These are phyloP conservation scores for Brassica carinata DNA, from an alignment of 345 rosid species.

Conservation along the genomic window DNA sequence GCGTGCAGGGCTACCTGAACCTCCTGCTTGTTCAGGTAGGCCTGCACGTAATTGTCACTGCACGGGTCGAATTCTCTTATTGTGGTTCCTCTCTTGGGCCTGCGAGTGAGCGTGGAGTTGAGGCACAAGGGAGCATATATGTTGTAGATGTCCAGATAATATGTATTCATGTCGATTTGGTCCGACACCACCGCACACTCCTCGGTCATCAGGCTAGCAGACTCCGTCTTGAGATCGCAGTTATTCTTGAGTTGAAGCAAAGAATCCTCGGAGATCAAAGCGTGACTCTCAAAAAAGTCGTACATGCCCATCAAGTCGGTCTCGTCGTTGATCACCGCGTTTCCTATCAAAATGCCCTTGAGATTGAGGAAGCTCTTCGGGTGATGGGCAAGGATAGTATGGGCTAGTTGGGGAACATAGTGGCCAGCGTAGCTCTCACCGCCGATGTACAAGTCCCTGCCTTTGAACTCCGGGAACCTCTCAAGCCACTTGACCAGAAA, in stretches of 20 bases:
- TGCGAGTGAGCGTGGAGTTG: constrained; percentile 51
- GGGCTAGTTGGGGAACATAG: constrained; percentile 83
- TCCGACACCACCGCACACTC: constrained; percentile 47
- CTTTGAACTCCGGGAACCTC: constrained; percentile 81
- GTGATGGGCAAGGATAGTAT: constrained; percentile 56
- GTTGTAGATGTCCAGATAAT: constrained; percentile 58
- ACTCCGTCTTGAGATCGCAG: constrained; percentile 57
- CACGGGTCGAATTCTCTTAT: constrained; percentile 65
- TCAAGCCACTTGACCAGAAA: constrained; percentile 79
- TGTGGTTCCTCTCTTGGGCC: constrained; percentile 50
- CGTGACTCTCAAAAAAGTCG: constrained; percentile 63
- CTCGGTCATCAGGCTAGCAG: constrained; percentile 30
- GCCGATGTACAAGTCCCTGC: constrained; percentile 67
- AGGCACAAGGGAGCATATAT: constrained; percentile 77
- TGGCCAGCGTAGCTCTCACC: constrained; percentile 96
- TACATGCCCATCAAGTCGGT: constrained; percentile 73
- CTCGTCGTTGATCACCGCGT: constrained; percentile 76
- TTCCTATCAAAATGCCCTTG: constrained; percentile 92
- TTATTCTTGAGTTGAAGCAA: constrained; percentile 29
- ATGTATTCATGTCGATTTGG: constrained; percentile 21
- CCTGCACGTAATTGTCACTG: constrained; percentile 59
- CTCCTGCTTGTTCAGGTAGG: constrained; percentile 68
- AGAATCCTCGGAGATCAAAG: constrained; percentile 56
- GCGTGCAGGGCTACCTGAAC: constrained; percentile 91
- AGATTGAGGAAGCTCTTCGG: constrained; percentile 57